Percentiles rank a stretch among this genome's conserved stretches.
Evolutionary conservation across 2,329 filamentous ascomycete species (phyloP).

Genomic region (Clathrospora elynae): DNA sequence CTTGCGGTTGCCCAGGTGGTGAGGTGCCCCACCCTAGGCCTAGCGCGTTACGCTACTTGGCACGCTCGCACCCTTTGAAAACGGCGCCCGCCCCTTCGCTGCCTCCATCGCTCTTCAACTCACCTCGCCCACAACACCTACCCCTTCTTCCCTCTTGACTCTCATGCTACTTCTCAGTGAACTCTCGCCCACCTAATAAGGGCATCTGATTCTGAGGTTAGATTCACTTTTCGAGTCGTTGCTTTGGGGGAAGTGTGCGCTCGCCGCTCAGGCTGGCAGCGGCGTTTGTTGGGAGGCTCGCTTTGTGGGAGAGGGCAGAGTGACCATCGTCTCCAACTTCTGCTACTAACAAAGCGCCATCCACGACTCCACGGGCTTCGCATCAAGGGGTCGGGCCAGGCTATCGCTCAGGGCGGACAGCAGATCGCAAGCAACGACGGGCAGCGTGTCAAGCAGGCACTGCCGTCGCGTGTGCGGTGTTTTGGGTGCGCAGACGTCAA

Average conservation of each 20-base stretch:
- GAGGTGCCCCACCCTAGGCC: constrained; percentile 12
- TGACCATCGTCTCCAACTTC: constrained; percentile 38
- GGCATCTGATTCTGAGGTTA: constrained; percentile 46
- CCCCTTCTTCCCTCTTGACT: constrained; percentile 38
- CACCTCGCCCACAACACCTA: constrained; percentile 26
- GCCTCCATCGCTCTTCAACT: constrained; percentile 33
- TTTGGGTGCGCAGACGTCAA: constrained; percentile 45
- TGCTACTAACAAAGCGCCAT: constrained; percentile 45
- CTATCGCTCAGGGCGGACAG: constrained; percentile 30
- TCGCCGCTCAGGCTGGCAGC: constrained; percentile 40
- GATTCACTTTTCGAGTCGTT: constrained; percentile 39
- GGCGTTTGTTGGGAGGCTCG: constrained; percentile 37
- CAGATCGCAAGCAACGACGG: constrained; percentile 27
- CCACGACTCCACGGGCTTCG: constrained; percentile 30
- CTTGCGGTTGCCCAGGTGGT: constrained; percentile 17
- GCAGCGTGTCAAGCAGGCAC: constrained; percentile 29
- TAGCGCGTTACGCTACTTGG: constrained; percentile 31
- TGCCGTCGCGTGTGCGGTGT: constrained; percentile 35
- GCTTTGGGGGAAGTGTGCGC: constrained; percentile 40
- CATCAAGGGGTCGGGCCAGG: constrained; percentile 28
- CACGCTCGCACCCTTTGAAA: constrained; percentile 26
- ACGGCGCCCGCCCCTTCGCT: constrained; percentile 28
- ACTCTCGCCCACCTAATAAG: constrained; percentile 47
- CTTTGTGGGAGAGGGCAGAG: constrained; percentile 37
- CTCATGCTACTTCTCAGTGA: constrained; percentile 47